Base-by-base conservation (phyloP, 495 filamentous ascomycete genomes). In the Cudoniella acicularis region DNA sequence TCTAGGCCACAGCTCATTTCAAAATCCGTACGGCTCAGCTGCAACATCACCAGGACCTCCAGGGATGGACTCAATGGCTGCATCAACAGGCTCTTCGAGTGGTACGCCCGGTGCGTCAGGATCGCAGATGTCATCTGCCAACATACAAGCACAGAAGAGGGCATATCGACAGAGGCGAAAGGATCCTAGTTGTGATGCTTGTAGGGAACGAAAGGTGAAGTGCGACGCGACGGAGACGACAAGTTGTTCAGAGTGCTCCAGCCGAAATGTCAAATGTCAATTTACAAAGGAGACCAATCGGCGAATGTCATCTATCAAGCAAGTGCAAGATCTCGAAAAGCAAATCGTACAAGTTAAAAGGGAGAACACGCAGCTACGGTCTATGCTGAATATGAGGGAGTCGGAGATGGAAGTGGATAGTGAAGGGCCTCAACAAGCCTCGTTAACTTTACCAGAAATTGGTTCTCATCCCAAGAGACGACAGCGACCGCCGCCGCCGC, bases 201-300 rank as follows among this genome's bases (percentile, higher is more conserved):
- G 94, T 70, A 84, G 94, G 52, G 94, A 98, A 74, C 84, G 94
- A 61, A 98, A 98, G 78, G 94, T 98, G 74, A 98, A 98, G 81
- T 98, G 94, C 75, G 94, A 98, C 75, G 94, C 94, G 27, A 97
- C 94, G 51, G 94, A 98, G 64, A 96, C 90, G 41, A 83, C 88
- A 22, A 94, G 91, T 72, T 98, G 94, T 73, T 96, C 93, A 1
- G 94, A 98, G 75, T 98, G 94, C 75, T 89, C 89, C 13, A 96
- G 90, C 67, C 84, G 94, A 62, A 92, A 90, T 68, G 92, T 96
- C 49, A 95, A 94, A 69, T 98, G 94, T 68, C 93, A 96, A 71
- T 98, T 98, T 69, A 98, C 94, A 47, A 98, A 98, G 76, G 94
- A 98, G 72, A 98, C 94, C 20, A 98, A 98, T 72, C 85, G 95